Base-by-base conservation (phyloP, 495 filamentous ascomycete species). In the Xylaria acuta region DNA sequence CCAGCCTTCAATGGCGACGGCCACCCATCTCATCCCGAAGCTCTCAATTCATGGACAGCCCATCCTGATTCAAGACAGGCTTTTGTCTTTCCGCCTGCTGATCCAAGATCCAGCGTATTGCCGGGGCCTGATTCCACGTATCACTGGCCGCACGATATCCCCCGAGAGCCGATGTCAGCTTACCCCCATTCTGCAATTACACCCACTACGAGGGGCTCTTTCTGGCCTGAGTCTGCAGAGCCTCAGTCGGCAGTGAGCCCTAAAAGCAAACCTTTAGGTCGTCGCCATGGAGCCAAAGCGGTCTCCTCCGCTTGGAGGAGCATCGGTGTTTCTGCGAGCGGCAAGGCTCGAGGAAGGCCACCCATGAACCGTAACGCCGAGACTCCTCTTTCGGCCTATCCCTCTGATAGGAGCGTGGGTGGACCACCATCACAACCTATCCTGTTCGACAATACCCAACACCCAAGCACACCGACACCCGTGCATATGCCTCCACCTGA, bases 291-390 rank as follows among this genome's bases (percentile, higher is more conserved):
- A 0, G 94, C 96, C 0, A 86, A 86, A 73, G 94, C 93, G 2
- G 95, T 99, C 2, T 99, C 96, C 8, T 97, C 95, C 32, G 96
- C 96, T 16, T 99, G 96, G 96, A 89, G 93, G 25, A 92, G 88
- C 66, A 90, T 87, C 56, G 89, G 88, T 5, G 87, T 88, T 38
- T 85, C 89, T 30, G 82, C 89, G 2, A 89, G 85, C 11, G 93
- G 94, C 5, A 97, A 96, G 75, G 82, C 93, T 20, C 85, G 96
- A 56, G 96, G 96, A 12, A 84, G 96, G 70, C 96, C 96, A 67
- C 94, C 95, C 3, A 94, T 90, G 72, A 93, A 92, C 78, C 89
- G 93, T 4, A 71, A 72, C 27, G 70, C 84, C 4, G 91, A 93
- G 51, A 94, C 93, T 0, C 94, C 94, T 8, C 96, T 95, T 76